Evolutionary conservation across 2,329 filamentous ascomycete genomes (phyloP), one percentile per base, ranked within the genome.

Genomic region (Penicillium sp.): DNA sequence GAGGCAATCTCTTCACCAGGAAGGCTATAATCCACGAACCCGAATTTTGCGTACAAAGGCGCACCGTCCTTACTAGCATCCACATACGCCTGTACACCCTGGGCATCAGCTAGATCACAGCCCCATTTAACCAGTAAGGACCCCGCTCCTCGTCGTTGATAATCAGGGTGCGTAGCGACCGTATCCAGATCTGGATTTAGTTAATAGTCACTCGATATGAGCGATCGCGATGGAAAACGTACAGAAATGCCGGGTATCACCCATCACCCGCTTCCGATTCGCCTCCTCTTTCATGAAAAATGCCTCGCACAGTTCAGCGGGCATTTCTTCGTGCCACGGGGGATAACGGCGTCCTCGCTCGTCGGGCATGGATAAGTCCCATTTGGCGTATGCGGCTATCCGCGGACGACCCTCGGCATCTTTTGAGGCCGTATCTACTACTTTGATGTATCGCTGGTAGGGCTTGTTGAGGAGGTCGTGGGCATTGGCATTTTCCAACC

Each of bases 111-210:
- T 24, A 74, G 60, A 41, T 74, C 70, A 6, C 73, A 55, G 1
- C 68, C 70, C 66, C 68, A 72, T 52, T 65, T 60, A 10, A 74
- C 59, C 34, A 76, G 60, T 60, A 74, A 63, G 3, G 61, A 60
- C 7, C 69, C 74, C 6, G 73, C 72, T 2, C 72, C 74, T 23
- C 71, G 69, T 1, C 70, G 57, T 47, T 75, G 70, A 41, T 76
- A 70, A 21, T 71, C 65, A 0, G 74, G 74, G 42, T 74, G 68
- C n/a, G 73, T 73, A 15, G 66, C 65, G 4, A 77, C 62, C 8
- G 66, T 51, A n/a, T 67, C 61, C 8, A 76, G 61, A 50, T 73
- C 74, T 74, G n/a, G 9, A 23, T 38, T 34, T 41, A 15, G 21
- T 29, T 12, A 54, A 41, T 45, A 36, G 3, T 12, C 10, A 10